Evolutionary conservation across 2,329 filamentous ascomycete species (phyloP), one percentile per base, ranked within the genome.

Genomic region (Chaetoscypha palmicola): DNA sequence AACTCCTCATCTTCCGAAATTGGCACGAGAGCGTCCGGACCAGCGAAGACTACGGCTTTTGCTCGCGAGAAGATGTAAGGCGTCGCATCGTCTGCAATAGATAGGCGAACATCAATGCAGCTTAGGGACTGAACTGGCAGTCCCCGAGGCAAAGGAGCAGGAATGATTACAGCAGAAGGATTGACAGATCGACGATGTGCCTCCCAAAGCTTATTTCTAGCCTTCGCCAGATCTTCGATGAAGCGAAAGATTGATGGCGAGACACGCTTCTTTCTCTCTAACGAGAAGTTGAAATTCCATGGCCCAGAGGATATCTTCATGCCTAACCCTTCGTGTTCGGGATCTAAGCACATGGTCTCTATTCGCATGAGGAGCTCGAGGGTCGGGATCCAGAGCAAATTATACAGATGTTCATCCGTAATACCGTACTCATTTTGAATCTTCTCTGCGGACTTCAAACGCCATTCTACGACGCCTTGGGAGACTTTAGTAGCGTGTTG

Each of bases 31-130:
- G 37, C 9, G n/a, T 20, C 4, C 9, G 12, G 8, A 20, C 16
- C 37, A 4, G 37, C 10, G 23, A 39, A 39, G 17, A 39, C 37
- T 10, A 39, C 37, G 11, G 22, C 37, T 39, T 39, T 11, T 8
- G 37, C 37, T 16, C 37, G 37, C 12, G 37, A 12, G 20, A 39
- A 19, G 8, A 39, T 14, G 3, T 9, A 17, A 19, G 37, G 37
- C 4, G 37, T 39, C 9, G 17, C 12, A 11, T 7, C 14, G 22
- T 39, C 11, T 3, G 23, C 37, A 3, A 16, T 9, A 20, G 10
- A 11, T 1, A 9, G 12, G 17, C 12, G 4, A 20, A 39, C 23
- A 30, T 14, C 14, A 3, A 14, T 20, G 1, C 2, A 3, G 23
- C 8, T 19, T 12, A 39, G 17, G 14, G 11, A 19, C 14, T 39